Evolutionary conservation across 2,329 filamentous ascomycete species (phyloP).

Genomic region (Fusarium transvaalense): DNA sequence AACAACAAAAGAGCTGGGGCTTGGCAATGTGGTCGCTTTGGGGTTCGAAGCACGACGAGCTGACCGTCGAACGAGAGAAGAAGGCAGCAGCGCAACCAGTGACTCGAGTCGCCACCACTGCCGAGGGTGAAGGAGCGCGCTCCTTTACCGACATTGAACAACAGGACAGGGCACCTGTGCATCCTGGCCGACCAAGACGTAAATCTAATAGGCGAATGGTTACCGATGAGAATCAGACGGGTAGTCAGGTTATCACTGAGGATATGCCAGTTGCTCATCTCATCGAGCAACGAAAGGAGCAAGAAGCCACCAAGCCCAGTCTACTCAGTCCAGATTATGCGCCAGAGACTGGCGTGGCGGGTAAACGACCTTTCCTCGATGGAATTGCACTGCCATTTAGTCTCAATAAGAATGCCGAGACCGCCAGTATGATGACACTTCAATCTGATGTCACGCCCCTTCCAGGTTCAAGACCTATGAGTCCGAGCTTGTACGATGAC

Average conservation of each 20-base stretch:
- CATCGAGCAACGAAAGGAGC: conserved; percentile 57
- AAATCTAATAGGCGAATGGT: conserved; percentile 62
- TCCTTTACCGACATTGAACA: conserved; percentile 57
- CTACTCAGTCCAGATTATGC: conserved; percentile 59
- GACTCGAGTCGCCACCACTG: conserved; percentile 51
- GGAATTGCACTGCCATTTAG: conserved; percentile 81
- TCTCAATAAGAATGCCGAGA: conserved; percentile 71
- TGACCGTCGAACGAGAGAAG: conserved; percentile 72
- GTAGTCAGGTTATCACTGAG: conserved; percentile 50
- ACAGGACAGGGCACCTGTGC: conserved; percentile 52
- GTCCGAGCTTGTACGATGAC: conserved; percentile 35
- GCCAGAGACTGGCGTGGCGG: conserved; percentile 64
- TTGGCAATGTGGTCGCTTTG: conserved; percentile 87
- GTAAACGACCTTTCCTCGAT: conserved; percentile 74
- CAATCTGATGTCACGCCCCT: conserved; percentile 56
- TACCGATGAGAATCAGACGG: conserved; percentile 64
- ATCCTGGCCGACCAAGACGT: conserved; percentile 50
- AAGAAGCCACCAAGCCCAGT: conserved; percentile 56
- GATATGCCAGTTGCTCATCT: conserved; percentile 60
- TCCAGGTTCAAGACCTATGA: conserved; percentile 53
- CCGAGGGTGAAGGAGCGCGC: conserved; percentile 60
- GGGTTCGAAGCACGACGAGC: conserved; percentile 90
- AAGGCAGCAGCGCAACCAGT: conserved; percentile 59
- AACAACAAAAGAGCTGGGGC: conserved; percentile 76
- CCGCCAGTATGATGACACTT: conserved; percentile 78